Percentiles rank a stretch among this genome's conserved stretches.
Evolutionary conservation across 2,329 filamentous ascomycete genomes (phyloP).

Genomic region (Bipolaris bicolor): DNA sequence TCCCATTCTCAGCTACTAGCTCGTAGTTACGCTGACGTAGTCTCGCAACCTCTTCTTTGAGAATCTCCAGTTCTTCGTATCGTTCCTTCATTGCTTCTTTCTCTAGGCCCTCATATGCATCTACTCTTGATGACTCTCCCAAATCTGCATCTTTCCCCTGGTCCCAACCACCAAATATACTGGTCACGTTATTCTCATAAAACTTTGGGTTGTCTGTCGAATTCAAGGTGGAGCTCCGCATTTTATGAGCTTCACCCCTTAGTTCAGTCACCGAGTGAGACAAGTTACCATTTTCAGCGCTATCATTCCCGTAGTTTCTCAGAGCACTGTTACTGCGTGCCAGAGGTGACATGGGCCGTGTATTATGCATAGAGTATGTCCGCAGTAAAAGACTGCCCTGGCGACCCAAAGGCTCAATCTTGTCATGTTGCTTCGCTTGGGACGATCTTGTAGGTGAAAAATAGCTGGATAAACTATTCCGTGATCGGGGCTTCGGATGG

Average conservation of each 20-base stretch:
- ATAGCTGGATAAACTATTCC: not conserved
- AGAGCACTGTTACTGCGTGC: not conserved
- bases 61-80: not conserved
- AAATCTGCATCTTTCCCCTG: not conserved
- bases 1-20: not conserved
- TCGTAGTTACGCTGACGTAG: not conserved
- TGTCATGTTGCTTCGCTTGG: slow-evolving; percentile 12
- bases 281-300: not conserved
- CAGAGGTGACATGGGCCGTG: not conserved
- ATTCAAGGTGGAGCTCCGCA: not conserved
- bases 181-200: not conserved
- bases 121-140: not conserved
- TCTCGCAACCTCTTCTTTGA: not conserved
- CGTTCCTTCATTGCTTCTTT: not conserved
- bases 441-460: slow-evolving; percentile 10
- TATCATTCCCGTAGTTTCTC: not conserved
- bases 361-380: not conserved
- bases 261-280: not conserved
- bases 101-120: not conserved
- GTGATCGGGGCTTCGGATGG: not conserved
- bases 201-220: not conserved
- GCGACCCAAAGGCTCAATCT: slow-evolving; percentile 2
- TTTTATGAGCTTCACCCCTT: not conserved
- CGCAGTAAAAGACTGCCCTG: not conserved
- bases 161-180: not conserved